A percentile compares a stretch with the other conserved stretches of the same genome.
Evolutionary conservation across 164 flowering plant species (phyloP).

Genomic region (Echeveria elegans): DNA sequence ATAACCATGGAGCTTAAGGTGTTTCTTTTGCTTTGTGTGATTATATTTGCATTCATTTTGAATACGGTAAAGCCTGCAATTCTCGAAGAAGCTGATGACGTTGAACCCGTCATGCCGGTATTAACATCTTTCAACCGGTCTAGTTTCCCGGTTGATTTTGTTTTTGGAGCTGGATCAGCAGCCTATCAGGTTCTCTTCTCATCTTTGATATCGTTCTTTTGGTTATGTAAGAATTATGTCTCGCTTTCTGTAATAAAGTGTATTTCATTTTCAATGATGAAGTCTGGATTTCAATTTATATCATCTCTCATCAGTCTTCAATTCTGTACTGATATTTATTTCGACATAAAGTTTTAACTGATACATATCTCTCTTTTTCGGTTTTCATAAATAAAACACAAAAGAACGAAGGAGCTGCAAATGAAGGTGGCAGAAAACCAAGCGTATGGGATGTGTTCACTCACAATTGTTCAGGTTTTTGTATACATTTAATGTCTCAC

Average conservation of each 20-base stretch:
- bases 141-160: neutral
- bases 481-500: neutral
- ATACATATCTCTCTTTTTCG: neutral
- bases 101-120: neutral
- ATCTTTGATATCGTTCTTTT: neutral
- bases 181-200: constrained; percentile 2
- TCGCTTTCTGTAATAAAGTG: too few species aligned
- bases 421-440: neutral
- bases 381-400: neutral
- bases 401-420: constrained; percentile 3
- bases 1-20: neutral
- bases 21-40: neutral
- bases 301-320: too few species aligned
- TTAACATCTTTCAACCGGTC: neutral
- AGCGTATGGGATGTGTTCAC: constrained; percentile 7
- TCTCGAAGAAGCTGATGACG: neutral
- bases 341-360: neutral
- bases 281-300: neutral
- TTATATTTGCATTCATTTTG: neutral
- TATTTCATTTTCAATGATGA: too few species aligned
- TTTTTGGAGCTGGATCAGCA: neutral
- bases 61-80: neutral
- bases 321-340: too few species aligned
- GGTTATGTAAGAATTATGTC: too few species aligned
- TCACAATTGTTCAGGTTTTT: neutral